Evolutionary conservation across 495 filamentous ascomycete genomes (phyloP).

Genomic region (Podospora fimiseda): DNA sequence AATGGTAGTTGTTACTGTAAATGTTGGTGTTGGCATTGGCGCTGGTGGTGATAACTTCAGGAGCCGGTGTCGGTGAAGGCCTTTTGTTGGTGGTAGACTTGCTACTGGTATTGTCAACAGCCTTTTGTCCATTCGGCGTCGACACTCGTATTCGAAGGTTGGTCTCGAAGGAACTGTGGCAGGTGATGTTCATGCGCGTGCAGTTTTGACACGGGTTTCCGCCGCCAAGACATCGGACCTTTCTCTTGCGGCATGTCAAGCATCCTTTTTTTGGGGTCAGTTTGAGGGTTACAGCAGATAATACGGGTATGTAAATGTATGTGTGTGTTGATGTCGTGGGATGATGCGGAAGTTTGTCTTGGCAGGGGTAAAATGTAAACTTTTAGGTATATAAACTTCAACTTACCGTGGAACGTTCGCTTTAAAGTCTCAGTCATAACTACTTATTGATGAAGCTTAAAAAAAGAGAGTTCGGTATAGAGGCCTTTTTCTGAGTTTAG

Average conservation of each 20-base stretch:
- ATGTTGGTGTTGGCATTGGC: neutral
- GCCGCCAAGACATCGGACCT: slow-evolving; percentile 31
- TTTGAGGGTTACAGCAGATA: neutral
- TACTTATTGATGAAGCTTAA: too few relatives aligned
- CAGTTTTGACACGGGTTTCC: slow-evolving; percentile 31
- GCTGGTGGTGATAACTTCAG: too few relatives aligned
- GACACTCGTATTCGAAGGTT: slow-evolving; percentile 28
- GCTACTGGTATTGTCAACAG: slow-evolving; percentile 12
- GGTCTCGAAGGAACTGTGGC: slow-evolving; percentile 31
- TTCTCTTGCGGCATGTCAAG: slow-evolving; percentile 33
- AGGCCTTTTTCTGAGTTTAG: too few relatives aligned
- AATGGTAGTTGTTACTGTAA: neutral
- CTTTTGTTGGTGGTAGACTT: neutral
- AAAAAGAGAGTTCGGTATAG: too few relatives aligned
- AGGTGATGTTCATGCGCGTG: slow-evolving; percentile 29
- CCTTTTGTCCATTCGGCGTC: slow-evolving; percentile 23
- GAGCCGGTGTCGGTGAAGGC: neutral
- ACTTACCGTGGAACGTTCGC: slow-evolving; percentile 29
- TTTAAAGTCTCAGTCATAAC: slow-evolving; percentile 27
- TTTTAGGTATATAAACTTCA: neutral
- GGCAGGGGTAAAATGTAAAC: neutral
- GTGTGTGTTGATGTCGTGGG: neutral
- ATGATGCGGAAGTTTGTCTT: neutral
- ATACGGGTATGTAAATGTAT: neutral
- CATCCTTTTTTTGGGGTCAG: slow-evolving; percentile 18